Percentiles rank a stretch among this genome's conserved stretches.
Evolutionary conservation across 495 filamentous ascomycete species (phyloP).

Genomic region (Podospora tetraspora): DNA sequence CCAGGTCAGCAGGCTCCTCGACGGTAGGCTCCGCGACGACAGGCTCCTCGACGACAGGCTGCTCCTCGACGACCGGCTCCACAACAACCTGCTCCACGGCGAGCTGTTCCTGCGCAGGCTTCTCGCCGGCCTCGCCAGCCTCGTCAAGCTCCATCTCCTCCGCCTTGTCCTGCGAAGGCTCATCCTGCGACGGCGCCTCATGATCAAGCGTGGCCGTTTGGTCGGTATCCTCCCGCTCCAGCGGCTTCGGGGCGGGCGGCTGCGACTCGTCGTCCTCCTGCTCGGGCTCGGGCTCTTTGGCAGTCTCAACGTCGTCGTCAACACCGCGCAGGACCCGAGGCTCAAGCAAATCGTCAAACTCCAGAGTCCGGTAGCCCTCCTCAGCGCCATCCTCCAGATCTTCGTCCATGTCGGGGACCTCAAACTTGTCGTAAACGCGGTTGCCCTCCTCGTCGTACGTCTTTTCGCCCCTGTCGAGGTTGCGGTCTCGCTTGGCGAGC

Average conservation of each 20-base stretch:
- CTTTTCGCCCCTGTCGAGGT: constrained; percentile 44
- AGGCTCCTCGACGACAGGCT: not conserved
- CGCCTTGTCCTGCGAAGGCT: not conserved
- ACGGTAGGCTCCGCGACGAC: not conserved
- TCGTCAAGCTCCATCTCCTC: not conserved
- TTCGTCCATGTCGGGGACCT: constrained; percentile 38
- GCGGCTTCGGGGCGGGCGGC: not conserved
- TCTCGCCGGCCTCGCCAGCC: not conserved
- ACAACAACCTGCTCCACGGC: not conserved
- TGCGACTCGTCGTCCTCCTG: not conserved
- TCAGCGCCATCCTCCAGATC: constrained; percentile 27
- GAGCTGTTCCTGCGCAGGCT: not conserved
- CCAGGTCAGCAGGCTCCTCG: not conserved
- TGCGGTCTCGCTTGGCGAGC: constrained; percentile 65
- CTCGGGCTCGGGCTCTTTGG: not conserved
- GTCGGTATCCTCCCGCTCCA: constrained; percentile 1
- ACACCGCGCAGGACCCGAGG: constrained; percentile 36
- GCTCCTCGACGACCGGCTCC: not conserved
- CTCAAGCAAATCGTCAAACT: constrained; percentile 40
- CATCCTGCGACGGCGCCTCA: constrained; percentile 5
- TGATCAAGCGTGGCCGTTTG: constrained; percentile 18
- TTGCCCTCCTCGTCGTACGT: constrained; percentile 40
- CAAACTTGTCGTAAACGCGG: constrained; percentile 46
- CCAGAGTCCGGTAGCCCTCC: constrained; percentile 33
- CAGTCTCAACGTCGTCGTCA: not conserved